Evolutionary conservation across 2,329 filamentous ascomycete genomes (phyloP).

Genomic region (Plenodomus tracheiphilus): DNA sequence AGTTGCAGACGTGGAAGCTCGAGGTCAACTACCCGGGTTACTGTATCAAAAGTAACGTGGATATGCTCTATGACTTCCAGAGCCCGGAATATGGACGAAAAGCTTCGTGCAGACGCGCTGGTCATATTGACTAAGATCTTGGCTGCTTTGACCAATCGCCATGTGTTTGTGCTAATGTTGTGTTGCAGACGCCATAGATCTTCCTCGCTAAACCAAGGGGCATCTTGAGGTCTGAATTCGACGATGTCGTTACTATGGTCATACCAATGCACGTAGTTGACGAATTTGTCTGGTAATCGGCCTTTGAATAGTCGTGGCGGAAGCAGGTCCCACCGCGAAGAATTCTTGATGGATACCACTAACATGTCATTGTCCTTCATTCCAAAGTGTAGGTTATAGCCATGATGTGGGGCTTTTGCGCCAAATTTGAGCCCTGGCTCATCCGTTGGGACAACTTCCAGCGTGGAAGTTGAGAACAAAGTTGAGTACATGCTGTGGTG

Average conservation of each 20-base stretch:
- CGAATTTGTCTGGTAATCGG: slow-evolving; percentile 38
- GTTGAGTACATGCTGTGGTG: slow-evolving; percentile 44
- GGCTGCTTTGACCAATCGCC: slow-evolving; percentile 14
- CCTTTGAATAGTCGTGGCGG: slow-evolving; percentile 33
- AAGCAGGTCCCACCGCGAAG: slow-evolving; percentile 34
- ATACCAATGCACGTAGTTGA: slow-evolving; percentile 24
- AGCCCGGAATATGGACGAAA: slow-evolving; percentile 18
- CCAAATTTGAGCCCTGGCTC: slow-evolving; percentile 49
- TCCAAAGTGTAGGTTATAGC: slow-evolving; percentile 44
- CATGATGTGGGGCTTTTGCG: slow-evolving; percentile 26
- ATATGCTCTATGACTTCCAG: slow-evolving; percentile 21
- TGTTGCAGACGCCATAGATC: slow-evolving; percentile 21
- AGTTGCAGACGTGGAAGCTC: slow-evolving; percentile 17
- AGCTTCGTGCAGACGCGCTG: slow-evolving; percentile 9
- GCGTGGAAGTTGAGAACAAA: slow-evolving; percentile 48
- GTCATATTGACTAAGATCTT: slow-evolving; percentile 8
- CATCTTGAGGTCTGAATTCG: slow-evolving; percentile 10
- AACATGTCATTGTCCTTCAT: slow-evolving; percentile 26
- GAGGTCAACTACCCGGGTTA: slow-evolving; percentile 10
- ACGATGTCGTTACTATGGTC: slow-evolving; percentile 7
- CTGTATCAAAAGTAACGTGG: slow-evolving; percentile 16
- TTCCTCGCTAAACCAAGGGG: slow-evolving; percentile 6
- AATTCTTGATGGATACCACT: slow-evolving; percentile 16
- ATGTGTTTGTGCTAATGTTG: slow-evolving; percentile 3
- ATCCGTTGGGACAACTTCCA: slow-evolving; percentile 52